phyloP scores from a whole-genome alignment of 768 basidiomycete genomes.

The Termitomyces sp. region DNA sequence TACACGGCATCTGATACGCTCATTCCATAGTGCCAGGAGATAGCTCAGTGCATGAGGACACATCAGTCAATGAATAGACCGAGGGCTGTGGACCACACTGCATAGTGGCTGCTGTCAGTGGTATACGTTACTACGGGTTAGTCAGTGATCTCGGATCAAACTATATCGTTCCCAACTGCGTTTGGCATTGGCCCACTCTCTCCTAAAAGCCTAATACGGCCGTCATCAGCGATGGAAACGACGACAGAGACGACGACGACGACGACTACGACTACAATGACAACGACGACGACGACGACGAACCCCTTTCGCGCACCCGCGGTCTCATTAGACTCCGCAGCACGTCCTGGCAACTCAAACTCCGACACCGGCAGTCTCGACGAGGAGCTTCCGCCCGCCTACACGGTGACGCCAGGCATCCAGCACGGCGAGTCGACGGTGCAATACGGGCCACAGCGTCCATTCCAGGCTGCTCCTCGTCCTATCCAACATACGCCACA shows the following conservation, averaged over 20 bases:
- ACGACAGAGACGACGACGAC: neutral
- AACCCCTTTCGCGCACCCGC: conserved; percentile 31
- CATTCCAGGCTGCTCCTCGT: conserved; percentile 42
- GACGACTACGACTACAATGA: neutral
- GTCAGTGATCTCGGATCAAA: too few relatives aligned
- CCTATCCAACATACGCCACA: conserved; percentile 8
- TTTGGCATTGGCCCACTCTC: too few relatives aligned
- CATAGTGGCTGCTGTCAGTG: too few relatives aligned
- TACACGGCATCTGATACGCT: too few relatives aligned
- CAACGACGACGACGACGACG: conserved; percentile 5
- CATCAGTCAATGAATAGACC: too few relatives aligned
- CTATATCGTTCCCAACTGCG: too few relatives aligned
- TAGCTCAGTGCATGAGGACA: too few relatives aligned
- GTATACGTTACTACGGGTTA: too few relatives aligned
- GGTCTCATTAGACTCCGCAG: conserved; percentile 4
- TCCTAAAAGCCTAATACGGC: neutral
- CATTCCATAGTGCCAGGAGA: too few relatives aligned
- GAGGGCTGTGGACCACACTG: too few relatives aligned
- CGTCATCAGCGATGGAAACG: neutral
- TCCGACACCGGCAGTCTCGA: conserved; percentile 16
- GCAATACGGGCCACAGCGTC: conserved; percentile 56
- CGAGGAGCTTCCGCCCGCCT: conserved; percentile 68
- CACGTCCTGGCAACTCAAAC: neutral
- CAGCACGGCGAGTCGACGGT: conserved; percentile 56
- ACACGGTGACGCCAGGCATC: conserved; percentile 52